phyloP scores from a whole-genome alignment of 345 rosid species.

The Sisymbrium altissimum region DNA sequence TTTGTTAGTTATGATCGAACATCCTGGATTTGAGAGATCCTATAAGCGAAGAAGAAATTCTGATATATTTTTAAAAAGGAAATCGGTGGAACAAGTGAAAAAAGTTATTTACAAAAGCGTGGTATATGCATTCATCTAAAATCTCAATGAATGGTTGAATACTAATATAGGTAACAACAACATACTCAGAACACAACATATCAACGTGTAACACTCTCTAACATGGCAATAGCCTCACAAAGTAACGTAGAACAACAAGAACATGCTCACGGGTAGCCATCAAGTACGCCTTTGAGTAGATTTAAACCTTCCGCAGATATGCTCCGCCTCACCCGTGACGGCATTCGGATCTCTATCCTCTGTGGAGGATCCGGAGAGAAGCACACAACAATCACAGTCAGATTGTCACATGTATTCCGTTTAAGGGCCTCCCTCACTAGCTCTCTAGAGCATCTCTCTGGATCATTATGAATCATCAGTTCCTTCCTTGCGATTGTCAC shows the following conservation, averaged over 20 bases:
- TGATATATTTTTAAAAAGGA: background rate
- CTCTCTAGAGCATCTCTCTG: slow-evolving; percentile 90
- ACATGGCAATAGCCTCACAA: slow-evolving; percentile 15
- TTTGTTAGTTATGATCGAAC: background rate
- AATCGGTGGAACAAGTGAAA: slow-evolving; percentile 5
- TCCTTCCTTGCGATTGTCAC: slow-evolving; percentile 79
- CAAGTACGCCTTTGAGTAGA: slow-evolving; percentile 78
- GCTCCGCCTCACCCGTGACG: slow-evolving; percentile 63
- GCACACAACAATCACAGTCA: slow-evolving; percentile 79
- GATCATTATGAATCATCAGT: slow-evolving; percentile 91
- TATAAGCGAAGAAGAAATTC: slow-evolving; percentile 5
- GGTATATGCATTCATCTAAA: slow-evolving; percentile 29
- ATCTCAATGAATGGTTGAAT: slow-evolving; percentile 28
- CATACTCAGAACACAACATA: slow-evolving; percentile 18
- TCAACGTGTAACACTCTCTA: slow-evolving; percentile 23
- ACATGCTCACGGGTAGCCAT: slow-evolving; percentile 39
- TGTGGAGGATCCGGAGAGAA: slow-evolving; percentile 86
- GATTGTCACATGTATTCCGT: slow-evolving; percentile 73
- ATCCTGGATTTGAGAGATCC: background rate
- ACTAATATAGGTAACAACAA: slow-evolving; percentile 9
- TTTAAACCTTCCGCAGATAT: slow-evolving; percentile 89
- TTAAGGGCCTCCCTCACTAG: slow-evolving; percentile 85
- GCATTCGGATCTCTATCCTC: slow-evolving; percentile 60
- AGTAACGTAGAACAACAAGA: background rate
- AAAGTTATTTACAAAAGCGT: slow-evolving; percentile 26